A percentile compares a stretch with the other conserved stretches of the same genome.
These are phyloP conservation scores for Termitomyces sp. DNA, from an alignment of 768 basidiomycete genomes.

Conservation along the genomic window DNA sequence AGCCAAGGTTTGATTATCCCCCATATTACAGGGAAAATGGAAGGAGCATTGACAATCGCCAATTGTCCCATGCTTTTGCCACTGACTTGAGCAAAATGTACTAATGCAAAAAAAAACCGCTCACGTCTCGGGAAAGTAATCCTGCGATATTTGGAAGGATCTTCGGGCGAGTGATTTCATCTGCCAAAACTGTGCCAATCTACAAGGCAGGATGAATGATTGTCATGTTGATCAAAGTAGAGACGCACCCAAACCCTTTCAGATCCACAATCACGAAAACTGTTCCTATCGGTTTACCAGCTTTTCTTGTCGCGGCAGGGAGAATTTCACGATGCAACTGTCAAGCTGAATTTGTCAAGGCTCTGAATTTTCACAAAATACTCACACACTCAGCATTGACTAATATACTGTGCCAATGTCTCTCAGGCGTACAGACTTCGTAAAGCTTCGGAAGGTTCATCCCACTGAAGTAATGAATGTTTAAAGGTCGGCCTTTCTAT, in stretches of 20 bases:
- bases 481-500: slow-evolving; percentile 66
- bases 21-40: slow-evolving; percentile 73
- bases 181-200: slow-evolving; percentile 69
- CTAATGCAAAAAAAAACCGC: slow-evolving; percentile 9
- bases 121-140: slow-evolving; percentile 75
- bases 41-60: slow-evolving; percentile 65
- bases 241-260: slow-evolving; percentile 60
- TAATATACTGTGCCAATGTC: slow-evolving; percentile 56
- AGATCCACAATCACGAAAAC: slow-evolving; percentile 65
- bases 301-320: slow-evolving; percentile 55
- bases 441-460: slow-evolving; percentile 55
- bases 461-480: slow-evolving; percentile 57
- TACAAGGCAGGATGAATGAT: slow-evolving; percentile 17
- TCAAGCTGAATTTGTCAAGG: neutral
- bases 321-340: slow-evolving; percentile 58
- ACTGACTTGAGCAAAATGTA: neutral
- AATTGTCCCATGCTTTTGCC: slow-evolving; percentile 62
- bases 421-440: slow-evolving; percentile 50
- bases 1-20: slow-evolving; percentile 64
- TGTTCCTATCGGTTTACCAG: slow-evolving; percentile 43
- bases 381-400: slow-evolving; percentile 57
- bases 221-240: neutral
- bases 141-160: slow-evolving; percentile 72
- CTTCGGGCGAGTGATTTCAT: slow-evolving; percentile 57
- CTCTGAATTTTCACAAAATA: neutral